Evolutionary conservation across 768 basidiomycete species (phyloP), one percentile per base, ranked within the genome.

Genomic region (Butyriboletus loyo): DNA sequence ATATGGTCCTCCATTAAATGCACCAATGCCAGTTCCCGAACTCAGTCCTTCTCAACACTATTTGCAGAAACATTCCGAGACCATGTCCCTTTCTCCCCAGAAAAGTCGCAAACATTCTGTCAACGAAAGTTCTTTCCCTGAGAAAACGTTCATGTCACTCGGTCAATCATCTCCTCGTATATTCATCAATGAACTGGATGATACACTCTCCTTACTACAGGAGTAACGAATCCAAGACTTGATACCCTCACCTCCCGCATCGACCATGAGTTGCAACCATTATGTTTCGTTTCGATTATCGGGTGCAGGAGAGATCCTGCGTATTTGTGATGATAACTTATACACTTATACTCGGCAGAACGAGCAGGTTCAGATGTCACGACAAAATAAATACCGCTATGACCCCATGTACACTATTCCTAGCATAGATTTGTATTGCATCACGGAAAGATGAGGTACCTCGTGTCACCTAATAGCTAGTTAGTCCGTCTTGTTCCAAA

Each of bases 1-100:
- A 5, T 73, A 73, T 24, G 67, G 69, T 11, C 65, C 70, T 32
- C 72, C 73, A 5, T 73, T 71, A 59, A 74, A 70, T 53, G 65
- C 60, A 17, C 51, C 54, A 2, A 69, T 69, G 67, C 66, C 66
- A 17, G 37, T 51, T n/a, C 42, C 34, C 13, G 58, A 63, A 17
- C 37, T 24, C 1, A 9, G 7, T 37, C 43, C 46, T 14, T 24
- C 53, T 11, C 47, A 28, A 7, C 52, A 47, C 17, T 44, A 45
- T 48, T 15, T 37, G 17, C 58, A 28, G 22, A 37, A 46, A 38
- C 22, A 40, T 10, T 3, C 35, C 10, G 44, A 43, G 10, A 31
- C 24, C 5, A 34, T 21, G 9, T 51, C 46, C 30, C 25, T 42
- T 19, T n/a, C 25, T 2, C 19, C 31, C 31, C 27, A 27, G 3